Evolutionary conservation across 2,329 filamentous ascomycete genomes (phyloP).

Genomic region (Rhynchosporium agropyri): DNA sequence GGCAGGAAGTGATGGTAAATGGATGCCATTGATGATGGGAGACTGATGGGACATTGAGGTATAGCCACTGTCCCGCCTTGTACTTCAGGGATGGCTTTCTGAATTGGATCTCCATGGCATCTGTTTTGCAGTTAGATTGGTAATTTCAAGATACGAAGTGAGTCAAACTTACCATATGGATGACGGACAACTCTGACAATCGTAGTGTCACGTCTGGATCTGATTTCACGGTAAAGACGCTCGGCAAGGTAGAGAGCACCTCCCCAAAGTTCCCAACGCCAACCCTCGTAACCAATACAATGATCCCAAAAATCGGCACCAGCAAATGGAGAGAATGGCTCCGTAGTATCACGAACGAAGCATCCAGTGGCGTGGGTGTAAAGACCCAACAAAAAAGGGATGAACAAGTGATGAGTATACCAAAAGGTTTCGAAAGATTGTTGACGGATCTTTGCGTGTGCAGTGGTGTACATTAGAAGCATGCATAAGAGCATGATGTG

Average conservation of each 20-base stretch:
- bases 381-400: conserved; percentile 89
- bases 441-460: conserved; percentile 89
- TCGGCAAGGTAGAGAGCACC: conserved; percentile 86
- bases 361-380: conserved; percentile 97
- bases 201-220: conserved; percentile 78
- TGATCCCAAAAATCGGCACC: conserved; percentile 83
- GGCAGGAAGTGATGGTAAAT: conserved; percentile 98
- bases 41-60: conserved; percentile 88
- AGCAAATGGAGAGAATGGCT: conserved; percentile 81
- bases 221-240: conserved; percentile 87
- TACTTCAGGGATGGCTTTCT: conserved; percentile 95
- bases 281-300: conserved; percentile 93
- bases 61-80: conserved; percentile 98
- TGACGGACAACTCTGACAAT: conserved; percentile 95
- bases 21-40: conserved; percentile 96
- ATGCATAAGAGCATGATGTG: conserved; percentile 99
- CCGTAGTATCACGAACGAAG: conserved; percentile 83
- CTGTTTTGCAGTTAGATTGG: conserved; percentile 49
- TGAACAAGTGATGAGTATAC: conserved; percentile 99
- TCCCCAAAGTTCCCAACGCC: conserved; percentile 92
- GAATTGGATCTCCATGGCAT: conserved; percentile 97
- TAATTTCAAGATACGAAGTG: not conserved
- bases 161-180: conserved; percentile 72
- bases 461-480: conserved; percentile 96
- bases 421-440: conserved; percentile 98